These are phyloP conservation scores for Piromyces finnis DNA, from an alignment of 192 early-diverging fungal species.

Conservation along the genomic window DNA sequence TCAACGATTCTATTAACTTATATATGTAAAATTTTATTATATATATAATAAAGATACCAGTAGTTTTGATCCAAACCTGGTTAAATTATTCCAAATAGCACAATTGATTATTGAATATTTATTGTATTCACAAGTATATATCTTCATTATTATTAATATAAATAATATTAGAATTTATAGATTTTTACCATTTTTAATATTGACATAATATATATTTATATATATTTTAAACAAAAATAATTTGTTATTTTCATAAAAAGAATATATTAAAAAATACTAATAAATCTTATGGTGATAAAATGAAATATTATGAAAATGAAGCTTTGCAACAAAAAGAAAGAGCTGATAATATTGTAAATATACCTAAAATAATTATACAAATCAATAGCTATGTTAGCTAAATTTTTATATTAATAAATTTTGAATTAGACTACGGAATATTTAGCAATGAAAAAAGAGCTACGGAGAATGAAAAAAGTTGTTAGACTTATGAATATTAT, in stretches of 20 bases:
- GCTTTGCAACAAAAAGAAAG: not conserved
- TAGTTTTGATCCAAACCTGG: not conserved
- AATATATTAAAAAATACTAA: not conserved
- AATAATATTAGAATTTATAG: too few relatives aligned
- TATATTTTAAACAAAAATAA: too few relatives aligned
- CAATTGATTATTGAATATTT: not conserved
- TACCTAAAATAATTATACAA: too few relatives aligned
- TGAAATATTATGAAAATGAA: not conserved
- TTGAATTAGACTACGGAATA: not conserved
- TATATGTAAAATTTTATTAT: too few relatives aligned
- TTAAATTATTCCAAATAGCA: not conserved
- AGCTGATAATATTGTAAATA: not conserved
- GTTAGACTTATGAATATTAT: not conserved
- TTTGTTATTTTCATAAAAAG: too few relatives aligned
- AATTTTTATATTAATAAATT: too few relatives aligned
- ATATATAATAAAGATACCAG: not conserved
- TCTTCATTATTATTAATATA: too few relatives aligned
- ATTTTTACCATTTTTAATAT: too few relatives aligned
- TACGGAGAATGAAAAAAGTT: not conserved
- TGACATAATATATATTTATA: too few relatives aligned
- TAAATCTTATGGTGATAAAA: not conserved
- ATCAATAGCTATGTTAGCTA: too few relatives aligned
- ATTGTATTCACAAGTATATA: not conserved
- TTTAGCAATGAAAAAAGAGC: not conserved
- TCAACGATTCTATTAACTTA: too few relatives aligned